Percentiles rank a stretch among this genome's conserved stretches.
phyloP scores from a whole-genome alignment of 2,329 filamentous ascomycete species.

The Fusarium sp. region DNA sequence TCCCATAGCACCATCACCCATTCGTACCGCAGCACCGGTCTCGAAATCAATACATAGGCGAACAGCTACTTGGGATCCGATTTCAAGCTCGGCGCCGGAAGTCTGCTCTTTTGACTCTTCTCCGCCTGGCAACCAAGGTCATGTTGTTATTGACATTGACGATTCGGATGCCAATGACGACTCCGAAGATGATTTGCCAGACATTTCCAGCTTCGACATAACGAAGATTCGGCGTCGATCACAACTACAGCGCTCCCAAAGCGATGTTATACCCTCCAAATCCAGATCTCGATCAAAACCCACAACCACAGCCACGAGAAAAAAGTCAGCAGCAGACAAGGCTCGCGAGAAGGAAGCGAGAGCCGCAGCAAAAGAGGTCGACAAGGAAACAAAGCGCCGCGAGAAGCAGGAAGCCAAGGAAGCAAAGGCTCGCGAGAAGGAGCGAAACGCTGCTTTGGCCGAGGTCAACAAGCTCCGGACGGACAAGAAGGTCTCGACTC shows the following conservation, averaged over 20 bases:
- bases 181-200: slow-evolving; percentile 63
- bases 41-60: slow-evolving; percentile 11
- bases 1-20: slow-evolving; percentile 9
- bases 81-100: slow-evolving; percentile 66
- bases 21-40: slow-evolving; percentile 1
- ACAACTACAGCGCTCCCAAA: slow-evolving; percentile 47
- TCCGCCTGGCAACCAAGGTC: slow-evolving; percentile 21
- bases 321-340: slow-evolving; percentile 52
- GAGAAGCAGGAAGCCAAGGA: slow-evolving; percentile 72
- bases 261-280: slow-evolving; percentile 43
- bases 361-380: slow-evolving; percentile 62
- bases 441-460: slow-evolving; percentile 72
- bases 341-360: slow-evolving; percentile 58
- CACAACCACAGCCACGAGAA: slow-evolving; percentile 37
- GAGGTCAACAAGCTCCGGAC: slow-evolving; percentile 80
- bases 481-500: slow-evolving; percentile 78
- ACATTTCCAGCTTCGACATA: slow-evolving; percentile 56
- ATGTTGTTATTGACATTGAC: slow-evolving; percentile 52
- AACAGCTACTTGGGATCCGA: slow-evolving; percentile 59
- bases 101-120: slow-evolving; percentile 34
- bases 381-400: slow-evolving; percentile 66
- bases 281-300: slow-evolving; percentile 35
- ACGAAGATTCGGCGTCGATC: slow-evolving; percentile 43
- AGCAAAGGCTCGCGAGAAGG: slow-evolving; percentile 72
- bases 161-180: slow-evolving; percentile 46